Evolutionary conservation across 352 stramenopile genomes (phyloP).

Genomic region (Globisporangium nodosum): DNA sequence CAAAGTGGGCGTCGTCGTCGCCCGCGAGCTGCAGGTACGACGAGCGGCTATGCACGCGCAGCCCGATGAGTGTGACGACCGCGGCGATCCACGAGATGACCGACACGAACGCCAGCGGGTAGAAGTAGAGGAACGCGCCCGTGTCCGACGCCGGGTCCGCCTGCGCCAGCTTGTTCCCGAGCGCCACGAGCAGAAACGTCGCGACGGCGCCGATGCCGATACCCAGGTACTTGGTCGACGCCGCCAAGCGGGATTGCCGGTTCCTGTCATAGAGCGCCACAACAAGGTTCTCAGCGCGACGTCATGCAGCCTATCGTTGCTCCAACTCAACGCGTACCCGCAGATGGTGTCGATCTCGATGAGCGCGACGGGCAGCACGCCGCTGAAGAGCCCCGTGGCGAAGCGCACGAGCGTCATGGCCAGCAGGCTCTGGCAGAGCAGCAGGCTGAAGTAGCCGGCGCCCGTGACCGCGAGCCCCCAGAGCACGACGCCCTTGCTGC

Average conservation of each 20-base stretch:
- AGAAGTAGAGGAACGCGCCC: conserved; percentile 66
- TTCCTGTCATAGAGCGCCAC: conserved; percentile 20
- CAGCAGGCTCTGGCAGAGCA: conserved; percentile 71
- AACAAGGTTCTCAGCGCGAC: too few relatives aligned
- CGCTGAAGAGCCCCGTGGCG: conserved; percentile 66
- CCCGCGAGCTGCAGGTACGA: conserved; percentile 61
- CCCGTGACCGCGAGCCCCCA: conserved; percentile 69
- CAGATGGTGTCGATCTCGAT: conserved; percentile 85
- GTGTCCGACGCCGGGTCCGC: conserved; percentile 26
- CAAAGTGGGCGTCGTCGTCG: conserved; percentile 53
- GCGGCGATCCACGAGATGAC: conserved; percentile 63
- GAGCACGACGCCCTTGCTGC: conserved; percentile 77
- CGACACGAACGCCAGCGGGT: conserved; percentile 71
- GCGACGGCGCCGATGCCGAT: conserved; percentile 41
- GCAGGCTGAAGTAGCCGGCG: conserved; percentile 60
- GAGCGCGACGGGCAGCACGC: conserved; percentile 61
- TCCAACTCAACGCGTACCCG: conserved; percentile 20
- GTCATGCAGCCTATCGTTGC: too few relatives aligned
- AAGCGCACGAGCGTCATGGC: conserved; percentile 79
- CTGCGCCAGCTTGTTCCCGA: conserved; percentile 43
- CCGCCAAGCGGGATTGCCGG: conserved; percentile 55
- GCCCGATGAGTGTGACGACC: conserved; percentile 56
- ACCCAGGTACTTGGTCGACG: conserved; percentile 62
- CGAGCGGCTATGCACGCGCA: conserved; percentile 53
- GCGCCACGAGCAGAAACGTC: conserved; percentile 45